Percentiles rank a stretch among this genome's conserved stretches.
phyloP scores from a whole-genome alignment of 208 protist species.

The Leishmania mexicana region DNA sequence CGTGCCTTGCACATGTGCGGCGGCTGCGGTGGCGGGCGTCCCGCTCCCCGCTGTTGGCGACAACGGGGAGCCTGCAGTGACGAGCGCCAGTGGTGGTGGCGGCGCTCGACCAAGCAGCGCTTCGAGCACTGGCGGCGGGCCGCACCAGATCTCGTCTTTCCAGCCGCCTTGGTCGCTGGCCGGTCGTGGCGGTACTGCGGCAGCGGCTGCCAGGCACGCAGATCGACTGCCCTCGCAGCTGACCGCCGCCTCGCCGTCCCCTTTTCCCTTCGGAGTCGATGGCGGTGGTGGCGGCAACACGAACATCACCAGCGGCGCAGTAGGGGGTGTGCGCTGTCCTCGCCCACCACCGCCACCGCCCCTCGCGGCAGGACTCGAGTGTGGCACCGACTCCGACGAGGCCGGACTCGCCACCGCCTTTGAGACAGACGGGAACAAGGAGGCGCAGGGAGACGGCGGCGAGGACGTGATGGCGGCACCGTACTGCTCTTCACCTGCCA shows the following conservation, averaged over 20 bases:
- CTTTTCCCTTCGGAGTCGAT: background rate
- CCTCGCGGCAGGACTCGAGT: background rate
- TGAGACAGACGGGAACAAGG: background rate
- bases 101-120: background rate
- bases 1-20: constrained; percentile 11
- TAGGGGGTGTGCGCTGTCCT: background rate
- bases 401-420: background rate
- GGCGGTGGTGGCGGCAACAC: background rate
- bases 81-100: background rate
- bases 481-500: background rate
- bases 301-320: background rate
- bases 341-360: constrained; percentile 5
- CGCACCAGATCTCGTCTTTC: background rate
- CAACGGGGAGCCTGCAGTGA: background rate
- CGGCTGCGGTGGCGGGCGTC: background rate
- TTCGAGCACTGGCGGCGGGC: background rate
- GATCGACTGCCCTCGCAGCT: constrained; percentile 9
- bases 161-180: background rate
- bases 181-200: background rate
- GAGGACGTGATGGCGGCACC: background rate
- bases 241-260: background rate
- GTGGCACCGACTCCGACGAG: background rate
- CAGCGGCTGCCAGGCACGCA: background rate
- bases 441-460: background rate
- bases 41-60: background rate